Evolutionary conservation across 371 early-diverging fungal species (phyloP), one percentile per base, ranked within the genome.

Genomic region (Fennellomyces sp.): DNA sequence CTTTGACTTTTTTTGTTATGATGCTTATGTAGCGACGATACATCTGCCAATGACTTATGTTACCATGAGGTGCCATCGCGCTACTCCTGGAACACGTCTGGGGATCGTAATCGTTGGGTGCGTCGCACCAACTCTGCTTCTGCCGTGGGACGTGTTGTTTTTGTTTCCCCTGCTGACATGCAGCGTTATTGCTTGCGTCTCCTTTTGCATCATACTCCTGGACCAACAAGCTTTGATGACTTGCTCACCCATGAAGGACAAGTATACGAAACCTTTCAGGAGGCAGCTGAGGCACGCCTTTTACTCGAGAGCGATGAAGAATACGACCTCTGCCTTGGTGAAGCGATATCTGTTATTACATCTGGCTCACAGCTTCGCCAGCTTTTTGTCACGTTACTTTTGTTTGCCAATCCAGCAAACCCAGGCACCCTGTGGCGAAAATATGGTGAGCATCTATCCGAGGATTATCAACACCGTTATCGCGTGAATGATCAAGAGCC

Each of bases 11-110:
- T n/a, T 39, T 39, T n/a, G n/a, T 13, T 6, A n/a, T n/a, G 62
- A 50, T 7, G 41, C 69, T 25, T 67, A 57, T 15, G 71, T 55
- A 28, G 74, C 57, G 48, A 50, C 39, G 48, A 39, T 31, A 13
- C 41, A 33, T 30, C 28, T 21, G 6, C 23, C 5, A 8, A 5
- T 21, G n/a, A 56, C 5, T 26, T 41, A 15, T 41, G 36, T 15
- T 56, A 54, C 12, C 54, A 56, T 41, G 26, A 41, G 30, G 27
- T 38, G 21, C 54, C 54, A 35, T 6, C 33, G 0, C 38, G 23
- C 12, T 26, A 23, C 10, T 23, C 28, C 28, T n/a, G n/a, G n/a
- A n/a, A n/a, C n/a, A n/a, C n/a, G n/a, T n/a, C n/a, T n/a, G n/a
- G n/a, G n/a, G n/a, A n/a, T n/a, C n/a, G n/a, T n/a, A n/a, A n/a